These are phyloP conservation scores for Lichtheimia corymbifera DNA, from an alignment of 371 early-diverging fungal species.

Conservation along the genomic window DNA sequence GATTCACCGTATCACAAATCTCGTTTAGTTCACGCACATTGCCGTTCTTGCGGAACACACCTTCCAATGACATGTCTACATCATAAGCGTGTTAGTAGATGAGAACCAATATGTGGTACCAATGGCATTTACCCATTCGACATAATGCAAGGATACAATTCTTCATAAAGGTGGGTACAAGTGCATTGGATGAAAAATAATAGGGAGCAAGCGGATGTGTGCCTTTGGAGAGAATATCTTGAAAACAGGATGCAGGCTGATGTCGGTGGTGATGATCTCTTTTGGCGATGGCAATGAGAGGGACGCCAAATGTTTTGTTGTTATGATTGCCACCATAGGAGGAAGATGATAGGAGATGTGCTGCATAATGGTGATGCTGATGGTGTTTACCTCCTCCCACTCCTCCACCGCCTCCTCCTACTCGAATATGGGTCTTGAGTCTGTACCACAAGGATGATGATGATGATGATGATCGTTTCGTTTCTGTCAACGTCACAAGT, in stretches of 20 bases:
- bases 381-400: no score
- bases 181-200: conserved; percentile 39
- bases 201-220: conserved; percentile 37
- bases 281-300: conserved; percentile 23
- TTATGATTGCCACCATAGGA: neutral
- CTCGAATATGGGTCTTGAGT: conserved; percentile 58
- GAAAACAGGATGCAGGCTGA: neutral
- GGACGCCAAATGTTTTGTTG: conserved; percentile 48
- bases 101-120: neutral
- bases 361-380: no score
- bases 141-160: conserved; percentile 71
- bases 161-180: conserved; percentile 85
- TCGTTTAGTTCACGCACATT: conserved; percentile 88
- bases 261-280: conserved; percentile 22
- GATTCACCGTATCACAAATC: conserved; percentile 65
- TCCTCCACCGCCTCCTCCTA: neutral
- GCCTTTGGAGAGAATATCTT: neutral
- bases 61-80: conserved; percentile 86
- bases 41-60: conserved; percentile 97
- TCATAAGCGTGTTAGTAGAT: no score
- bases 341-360: no score
- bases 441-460: conserved; percentile 66
- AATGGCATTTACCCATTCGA: conserved; percentile 64
- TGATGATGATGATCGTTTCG: conserved; percentile 22
- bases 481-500: conserved; percentile 58